Conservation (phyloP, 1,284 basidiomycete genomes). For the Pseudozyma sp. region DNA sequence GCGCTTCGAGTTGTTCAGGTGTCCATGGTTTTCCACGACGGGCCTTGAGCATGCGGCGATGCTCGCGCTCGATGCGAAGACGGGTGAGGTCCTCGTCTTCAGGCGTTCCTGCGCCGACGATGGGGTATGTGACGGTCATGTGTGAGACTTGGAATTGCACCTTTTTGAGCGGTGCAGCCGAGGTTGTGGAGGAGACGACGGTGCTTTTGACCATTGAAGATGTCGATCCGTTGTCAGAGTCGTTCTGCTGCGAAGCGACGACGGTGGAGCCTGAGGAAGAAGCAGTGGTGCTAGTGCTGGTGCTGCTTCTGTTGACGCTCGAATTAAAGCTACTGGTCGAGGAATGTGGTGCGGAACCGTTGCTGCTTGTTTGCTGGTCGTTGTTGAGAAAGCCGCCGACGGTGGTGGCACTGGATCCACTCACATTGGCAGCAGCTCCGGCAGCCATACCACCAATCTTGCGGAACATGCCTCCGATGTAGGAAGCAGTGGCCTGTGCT, state of each 20-base stretch:
- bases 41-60: constrained; percentile 50
- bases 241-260: constrained; percentile 12
- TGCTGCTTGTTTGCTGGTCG: constrained; percentile 18
- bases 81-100: constrained; percentile 62
- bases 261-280: constrained; percentile 8
- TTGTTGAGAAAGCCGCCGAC: constrained; percentile 24
- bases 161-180: constrained; percentile 54
- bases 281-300: constrained; percentile 5
- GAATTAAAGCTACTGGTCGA: constrained; percentile 1
- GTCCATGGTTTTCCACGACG: constrained; percentile 52
- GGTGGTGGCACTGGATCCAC: constrained; percentile 25
- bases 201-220: constrained; percentile 24
- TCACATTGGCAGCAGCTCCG: constrained; percentile 46
- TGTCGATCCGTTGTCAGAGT: constrained; percentile 11
- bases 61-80: constrained; percentile 60
- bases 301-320: constrained; percentile 13
- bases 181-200: constrained; percentile 33
- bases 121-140: constrained; percentile 66
- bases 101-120: constrained; percentile 56
- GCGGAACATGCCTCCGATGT: constrained; percentile 61
- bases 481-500: constrained; percentile 47
- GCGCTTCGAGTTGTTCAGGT: constrained; percentile 59
- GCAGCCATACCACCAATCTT: constrained; percentile 55
- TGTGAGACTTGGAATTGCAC: constrained; percentile 64
- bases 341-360: constrained; percentile 5